These are phyloP conservation scores for Amanita subjunquillea DNA, from an alignment of 768 basidiomycete species.

Conservation along the genomic window DNA sequence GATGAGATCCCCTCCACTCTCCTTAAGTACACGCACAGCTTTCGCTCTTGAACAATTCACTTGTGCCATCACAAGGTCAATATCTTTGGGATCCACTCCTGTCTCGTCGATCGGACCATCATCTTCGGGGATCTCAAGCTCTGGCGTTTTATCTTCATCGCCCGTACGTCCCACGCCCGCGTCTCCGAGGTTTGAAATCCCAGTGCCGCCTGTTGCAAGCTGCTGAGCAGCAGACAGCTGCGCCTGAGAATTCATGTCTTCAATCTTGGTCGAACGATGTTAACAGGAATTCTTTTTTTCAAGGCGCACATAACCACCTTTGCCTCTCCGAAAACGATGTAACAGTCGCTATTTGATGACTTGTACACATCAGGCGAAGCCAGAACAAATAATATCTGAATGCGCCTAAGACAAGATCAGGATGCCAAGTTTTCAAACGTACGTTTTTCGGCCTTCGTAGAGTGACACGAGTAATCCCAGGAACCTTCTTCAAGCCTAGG, in stretches of 20 bases:
- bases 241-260: conserved; percentile 79
- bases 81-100: conserved; percentile 87
- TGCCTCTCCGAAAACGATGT: conserved; percentile 98
- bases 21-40: conserved; percentile 84
- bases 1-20: conserved; percentile 89
- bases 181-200: conserved; percentile 37
- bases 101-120: conserved; percentile 79
- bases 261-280: conserved; percentile 38
- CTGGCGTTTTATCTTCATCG: conserved; percentile 77
- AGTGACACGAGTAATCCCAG: conserved; percentile 90
- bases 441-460: conserved; percentile 93
- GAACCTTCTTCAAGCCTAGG: conserved; percentile 88
- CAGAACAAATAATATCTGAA: conserved; percentile 82
- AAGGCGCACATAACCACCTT: conserved; percentile 38
- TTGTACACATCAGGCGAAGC: conserved; percentile 96
- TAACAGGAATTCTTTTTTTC: neutral
- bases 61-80: conserved; percentile 85
- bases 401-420: neutral
- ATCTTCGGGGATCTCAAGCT: conserved; percentile 74
- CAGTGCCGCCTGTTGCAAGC: conserved; percentile 42
- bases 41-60: conserved; percentile 87
- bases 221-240: conserved; percentile 75
- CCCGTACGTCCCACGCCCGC: conserved; percentile 38
- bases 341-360: conserved; percentile 93
- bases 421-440: conserved; percentile 15